These are phyloP conservation scores for Umbelopsis sp. DNA, from an alignment of 192 early-diverging fungal species.

Conservation along the genomic window DNA sequence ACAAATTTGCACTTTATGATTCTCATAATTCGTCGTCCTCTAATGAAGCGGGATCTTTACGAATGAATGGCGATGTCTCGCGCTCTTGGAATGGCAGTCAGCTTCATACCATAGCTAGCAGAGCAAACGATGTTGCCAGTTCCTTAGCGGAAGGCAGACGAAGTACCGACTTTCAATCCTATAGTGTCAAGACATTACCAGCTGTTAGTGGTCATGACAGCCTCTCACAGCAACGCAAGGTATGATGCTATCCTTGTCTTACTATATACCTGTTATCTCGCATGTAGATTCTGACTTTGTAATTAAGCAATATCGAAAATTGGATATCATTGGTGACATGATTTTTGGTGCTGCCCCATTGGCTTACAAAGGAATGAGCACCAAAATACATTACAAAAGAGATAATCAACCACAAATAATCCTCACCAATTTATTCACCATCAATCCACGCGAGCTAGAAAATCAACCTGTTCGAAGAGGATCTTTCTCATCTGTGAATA, in stretches of 20 bases:
- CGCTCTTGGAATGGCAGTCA: slow-evolving; percentile 42
- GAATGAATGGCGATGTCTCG: slow-evolving; percentile 35
- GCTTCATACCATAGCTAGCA: slow-evolving; percentile 27
- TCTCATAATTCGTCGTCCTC: slow-evolving; percentile 33
- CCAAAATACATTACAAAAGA: slow-evolving; percentile 47
- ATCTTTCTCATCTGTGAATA: slow-evolving; percentile 46
- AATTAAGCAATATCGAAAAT: slow-evolving; percentile 24
- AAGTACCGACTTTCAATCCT: slow-evolving; percentile 28
- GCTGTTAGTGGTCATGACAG: slow-evolving; percentile 20
- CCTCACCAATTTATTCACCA: slow-evolving; percentile 46
- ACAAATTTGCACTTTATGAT: slow-evolving; percentile 52
- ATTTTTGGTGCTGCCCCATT: slow-evolving; percentile 58
- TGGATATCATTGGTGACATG: slow-evolving; percentile 51
- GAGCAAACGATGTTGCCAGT: slow-evolving; percentile 24
- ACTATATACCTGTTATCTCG: not conserved
- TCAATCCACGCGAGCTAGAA: slow-evolving; percentile 37
- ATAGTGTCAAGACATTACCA: slow-evolving; percentile 24
- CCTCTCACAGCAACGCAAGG: slow-evolving; percentile 20
- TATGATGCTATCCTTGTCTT: not conserved
- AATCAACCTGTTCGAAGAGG: slow-evolving; percentile 27
- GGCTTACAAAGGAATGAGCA: slow-evolving; percentile 53
- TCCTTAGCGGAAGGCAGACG: slow-evolving; percentile 28
- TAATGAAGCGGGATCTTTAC: slow-evolving; percentile 15
- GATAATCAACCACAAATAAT: slow-evolving; percentile 46
- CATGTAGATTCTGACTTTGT: no score